Conservation (phyloP, 495 filamentous ascomycete species). For the Hypoxylon fuscum region DNA sequence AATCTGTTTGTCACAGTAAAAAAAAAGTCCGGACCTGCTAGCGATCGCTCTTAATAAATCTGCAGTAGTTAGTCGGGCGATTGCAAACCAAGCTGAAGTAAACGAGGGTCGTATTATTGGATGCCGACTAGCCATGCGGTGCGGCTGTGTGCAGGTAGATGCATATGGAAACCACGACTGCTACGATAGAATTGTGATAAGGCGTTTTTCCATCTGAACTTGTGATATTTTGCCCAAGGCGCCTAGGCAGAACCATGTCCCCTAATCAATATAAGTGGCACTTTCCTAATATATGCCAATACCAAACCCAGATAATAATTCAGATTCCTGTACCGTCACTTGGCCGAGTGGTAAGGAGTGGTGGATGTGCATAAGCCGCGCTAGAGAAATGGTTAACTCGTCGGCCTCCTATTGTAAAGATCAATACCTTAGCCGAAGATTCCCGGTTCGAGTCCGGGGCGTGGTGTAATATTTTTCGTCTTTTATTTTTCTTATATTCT, state of each 20-base stretch:
- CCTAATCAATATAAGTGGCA: not conserved
- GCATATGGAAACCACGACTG: conserved; percentile 22
- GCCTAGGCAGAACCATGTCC: not conserved
- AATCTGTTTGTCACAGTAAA: no score
- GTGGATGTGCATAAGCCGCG: conserved; percentile 7
- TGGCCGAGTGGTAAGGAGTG: no score
- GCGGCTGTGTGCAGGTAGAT: conserved; percentile 22
- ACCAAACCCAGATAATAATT: not conserved
- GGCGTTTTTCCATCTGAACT: not conserved
- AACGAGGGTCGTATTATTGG: conserved; percentile 8
- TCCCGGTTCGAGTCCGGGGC: conserved; percentile 43
- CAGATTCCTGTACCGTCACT: no score
- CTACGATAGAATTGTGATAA: not conserved
- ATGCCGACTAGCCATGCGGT: conserved; percentile 14
- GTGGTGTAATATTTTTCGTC: conserved; percentile 13
- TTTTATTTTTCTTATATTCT: not conserved
- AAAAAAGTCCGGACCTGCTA: no score
- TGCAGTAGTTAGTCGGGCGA: no score
- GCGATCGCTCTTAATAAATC: no score
- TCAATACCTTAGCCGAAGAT: conserved; percentile 35
- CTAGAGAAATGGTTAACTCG: conserved; percentile 44
- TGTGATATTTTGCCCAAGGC: not conserved
- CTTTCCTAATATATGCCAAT: conserved; percentile 21
- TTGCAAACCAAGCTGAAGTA: conserved; percentile 6
- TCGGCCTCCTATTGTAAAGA: conserved; percentile 35